A percentile compares a stretch with the other conserved stretches of the same genome.
Conservation (phyloP, 495 filamentous ascomycete species). For the Penicillium robsamsonii region DNA sequence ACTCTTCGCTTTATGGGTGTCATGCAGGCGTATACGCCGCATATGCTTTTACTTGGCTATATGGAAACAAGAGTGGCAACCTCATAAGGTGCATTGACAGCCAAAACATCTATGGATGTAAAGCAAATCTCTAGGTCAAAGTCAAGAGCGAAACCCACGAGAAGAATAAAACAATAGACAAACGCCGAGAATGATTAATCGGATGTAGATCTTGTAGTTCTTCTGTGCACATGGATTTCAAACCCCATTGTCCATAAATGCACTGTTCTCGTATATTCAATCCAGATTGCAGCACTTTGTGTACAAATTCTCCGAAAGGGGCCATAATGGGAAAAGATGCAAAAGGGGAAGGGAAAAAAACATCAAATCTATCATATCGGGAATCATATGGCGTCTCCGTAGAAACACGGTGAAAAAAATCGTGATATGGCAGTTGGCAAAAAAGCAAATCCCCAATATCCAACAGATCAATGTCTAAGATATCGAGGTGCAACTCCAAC, state of each 20-base stretch:
- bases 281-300: constrained; percentile 7
- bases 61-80: neutral
- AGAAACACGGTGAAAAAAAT: constrained; percentile 12
- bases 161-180: neutral
- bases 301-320: constrained; percentile 1
- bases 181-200: constrained; percentile 6
- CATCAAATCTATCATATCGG: constrained; percentile 16
- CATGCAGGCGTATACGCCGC: neutral
- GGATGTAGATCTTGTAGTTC: neutral
- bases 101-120: neutral
- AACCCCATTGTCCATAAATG: neutral
- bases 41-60: neutral
- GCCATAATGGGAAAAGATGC: neutral
- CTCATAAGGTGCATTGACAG: neutral
- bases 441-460: constrained; percentile 3
- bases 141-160: neutral
- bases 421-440: constrained; percentile 5
- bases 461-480: neutral
- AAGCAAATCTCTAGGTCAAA: neutral
- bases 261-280: constrained; percentile 1
- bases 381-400: constrained; percentile 16
- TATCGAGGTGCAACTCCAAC: constrained; percentile 16
- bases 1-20: neutral
- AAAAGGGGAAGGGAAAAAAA: neutral
- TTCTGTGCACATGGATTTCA: neutral